Conservation (phyloP, 23 red algal genomes). For the Gracilaria domingensis region DNA sequence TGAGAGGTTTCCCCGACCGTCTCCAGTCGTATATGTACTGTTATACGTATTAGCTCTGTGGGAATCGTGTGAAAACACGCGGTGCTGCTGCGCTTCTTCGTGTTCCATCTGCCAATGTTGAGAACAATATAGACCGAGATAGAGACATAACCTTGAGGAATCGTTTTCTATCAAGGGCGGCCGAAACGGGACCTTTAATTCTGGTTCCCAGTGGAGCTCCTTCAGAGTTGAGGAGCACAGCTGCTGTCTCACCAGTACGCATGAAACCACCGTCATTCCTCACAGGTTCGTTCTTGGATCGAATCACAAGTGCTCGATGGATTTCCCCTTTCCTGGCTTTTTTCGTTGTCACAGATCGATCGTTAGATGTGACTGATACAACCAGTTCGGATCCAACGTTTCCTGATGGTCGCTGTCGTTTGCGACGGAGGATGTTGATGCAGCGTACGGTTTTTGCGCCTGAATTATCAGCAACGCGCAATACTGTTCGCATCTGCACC, state of each 20-base stretch:
- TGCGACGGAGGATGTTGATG: conserved; percentile 77
- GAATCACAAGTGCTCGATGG: conserved; percentile 77
- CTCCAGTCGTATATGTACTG: neutral
- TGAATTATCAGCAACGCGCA: conserved; percentile 81
- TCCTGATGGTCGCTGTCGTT: conserved; percentile 68
- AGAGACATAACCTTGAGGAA: conserved; percentile 78
- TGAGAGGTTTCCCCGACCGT: too few species aligned
- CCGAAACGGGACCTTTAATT: conserved; percentile 78
- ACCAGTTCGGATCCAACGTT: conserved; percentile 69
- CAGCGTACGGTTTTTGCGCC: conserved; percentile 80
- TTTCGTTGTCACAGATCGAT: conserved; percentile 64
- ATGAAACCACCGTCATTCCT: conserved; percentile 72
- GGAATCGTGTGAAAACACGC: neutral
- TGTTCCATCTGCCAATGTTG: conserved; percentile 31
- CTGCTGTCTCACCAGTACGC: conserved; percentile 70
- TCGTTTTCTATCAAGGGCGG: conserved; percentile 61
- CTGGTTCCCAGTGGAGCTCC: conserved; percentile 73
- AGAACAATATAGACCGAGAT: conserved; percentile 59
- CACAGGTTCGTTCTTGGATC: conserved; percentile 76
- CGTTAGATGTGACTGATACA: conserved; percentile 72
- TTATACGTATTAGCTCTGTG: neutral
- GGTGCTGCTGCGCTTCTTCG: neutral
- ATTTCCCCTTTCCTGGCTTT: conserved; percentile 82
- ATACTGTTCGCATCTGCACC: conserved; percentile 87
- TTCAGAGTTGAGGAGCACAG: conserved; percentile 63